Evolutionary conservation across 2,329 filamentous ascomycete genomes (phyloP), one percentile per base, ranked within the genome.

Genomic region (Xylaria sp.): DNA sequence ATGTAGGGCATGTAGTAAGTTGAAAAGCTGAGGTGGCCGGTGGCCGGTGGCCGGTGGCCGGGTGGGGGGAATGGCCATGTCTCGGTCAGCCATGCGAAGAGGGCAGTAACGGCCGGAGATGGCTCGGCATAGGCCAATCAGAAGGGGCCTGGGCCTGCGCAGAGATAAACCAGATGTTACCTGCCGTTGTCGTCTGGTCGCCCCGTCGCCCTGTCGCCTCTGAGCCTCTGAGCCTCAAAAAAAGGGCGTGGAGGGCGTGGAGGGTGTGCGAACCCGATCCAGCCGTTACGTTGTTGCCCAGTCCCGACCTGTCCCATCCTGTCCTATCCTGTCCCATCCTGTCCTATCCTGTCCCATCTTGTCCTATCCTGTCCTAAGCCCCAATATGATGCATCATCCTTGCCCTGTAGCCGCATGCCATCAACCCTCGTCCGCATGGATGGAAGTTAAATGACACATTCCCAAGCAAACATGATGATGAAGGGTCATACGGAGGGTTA

Each of bases 181-280:
- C 60, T 63, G 56, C 60, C 60, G 44, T 52, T 59, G 58, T 52
- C 20, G 56, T 63, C 56, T n/a, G n/a, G n/a, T n/a, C n/a, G n/a
- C n/a, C n/a, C n/a, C n/a, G n/a, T n/a, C n/a, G n/a, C n/a, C n/a
- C n/a, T n/a, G n/a, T n/a, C n/a, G n/a, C n/a, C n/a, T n/a, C n/a
- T n/a, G n/a, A n/a, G n/a, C n/a, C n/a, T 39, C 57, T 63, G 56
- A 63, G 60, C 60, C 58, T 63, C 60, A 58, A 50, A 42, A 48
- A 45, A n/a, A n/a, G n/a, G n/a, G n/a, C n/a, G n/a, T 37, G 18
- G 41, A 47, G 50, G 34, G 38, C 20, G 21, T 40, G 44, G 26
- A 13, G 44, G 18, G 45, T 42, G 34, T n/a, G n/a, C n/a, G 46
- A 22, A 46, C 29, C 21, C n/a, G 29, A 45, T 18, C 41, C 48